Evolutionary conservation across 768 basidiomycete species (phyloP), one percentile per base, ranked within the genome.

Genomic region (Rhodosporidiobolus odoratus): DNA sequence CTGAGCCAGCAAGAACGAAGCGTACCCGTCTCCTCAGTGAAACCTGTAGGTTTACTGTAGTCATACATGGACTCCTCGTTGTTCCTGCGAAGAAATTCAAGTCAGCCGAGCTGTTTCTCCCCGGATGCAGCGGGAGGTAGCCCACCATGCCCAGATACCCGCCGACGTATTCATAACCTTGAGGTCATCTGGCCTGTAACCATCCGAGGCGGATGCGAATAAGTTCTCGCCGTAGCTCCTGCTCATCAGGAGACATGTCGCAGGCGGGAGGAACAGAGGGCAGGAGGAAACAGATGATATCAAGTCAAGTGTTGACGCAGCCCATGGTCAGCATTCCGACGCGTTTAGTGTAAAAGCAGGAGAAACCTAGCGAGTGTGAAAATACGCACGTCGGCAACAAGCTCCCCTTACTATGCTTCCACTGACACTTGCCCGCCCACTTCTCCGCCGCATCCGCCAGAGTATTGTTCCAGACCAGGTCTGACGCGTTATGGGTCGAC

Each of bases 401-500:
- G 10, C 12, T 56, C 30, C 54, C 54, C 32, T 56, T 19, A 9
- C 32, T 34, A n/a, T 56, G 54, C 34, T 56, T 35, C 30, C 30
- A 56, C 30, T 16, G 15, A 21, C 54, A 56, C 8, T 70, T 54
- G 21, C 48, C 37, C 13, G 54, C 59, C 69, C 69, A 70, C 23
- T 25, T 19, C 3, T 48, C 23, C 23, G 50, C 37, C 7, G 50
- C 17, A 15, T 61, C 59, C 15, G 69, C 63, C 1, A 70, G 45
- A 17, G 69, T 70, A 3, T 65, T 59, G 62, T 70, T 61, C 69
- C 69, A 70, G 10, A 37, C n/a, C 1, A 70, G 37, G 0, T 34
- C 43, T 9, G 23, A 19, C 12, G 58, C 63, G 27, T 65, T 58
- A 30, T 70, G 69, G 6, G 60, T 37, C 38, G 50, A 34, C 3